Conservation (phyloP, 2,329 filamentous ascomycete species). For the Xylaria polymorpha region DNA sequence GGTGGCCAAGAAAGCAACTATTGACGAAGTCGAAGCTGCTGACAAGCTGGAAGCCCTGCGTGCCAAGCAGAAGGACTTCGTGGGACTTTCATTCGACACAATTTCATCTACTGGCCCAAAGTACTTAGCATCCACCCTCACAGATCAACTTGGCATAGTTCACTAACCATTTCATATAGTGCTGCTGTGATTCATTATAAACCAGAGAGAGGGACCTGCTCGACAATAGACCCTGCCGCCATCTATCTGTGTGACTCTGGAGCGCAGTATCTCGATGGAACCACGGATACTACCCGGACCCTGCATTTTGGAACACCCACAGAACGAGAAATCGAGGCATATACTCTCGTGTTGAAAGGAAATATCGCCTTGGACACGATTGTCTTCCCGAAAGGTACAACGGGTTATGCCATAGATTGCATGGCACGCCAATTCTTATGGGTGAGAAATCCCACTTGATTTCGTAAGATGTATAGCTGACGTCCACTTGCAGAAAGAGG, state of each 20-base stretch:
- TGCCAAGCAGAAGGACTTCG: constrained; percentile 76
- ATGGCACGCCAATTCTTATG: constrained; percentile 92
- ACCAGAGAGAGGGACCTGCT: constrained; percentile 84
- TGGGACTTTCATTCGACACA: constrained; percentile 92
- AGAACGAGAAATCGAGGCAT: constrained; percentile 85
- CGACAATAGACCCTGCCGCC: constrained; percentile 82
- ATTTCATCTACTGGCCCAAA: constrained; percentile 92
- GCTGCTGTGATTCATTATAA: constrained; percentile 97
- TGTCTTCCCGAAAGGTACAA: constrained; percentile 94
- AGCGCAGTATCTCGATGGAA: constrained; percentile 95
- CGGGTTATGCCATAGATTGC: constrained; percentile 88
- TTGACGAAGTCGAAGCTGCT: constrained; percentile 92
- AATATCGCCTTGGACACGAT: constrained; percentile 88
- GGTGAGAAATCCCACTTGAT: constrained; percentile 63
- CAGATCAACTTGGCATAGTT: too few species aligned
- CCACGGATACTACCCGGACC: constrained; percentile 94
- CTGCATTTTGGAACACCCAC: constrained; percentile 90
- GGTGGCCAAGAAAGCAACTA: constrained; percentile 72
- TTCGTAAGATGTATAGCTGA: constrained; percentile 1
- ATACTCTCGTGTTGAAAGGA: constrained; percentile 94
- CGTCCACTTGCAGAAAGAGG: constrained; percentile 65
- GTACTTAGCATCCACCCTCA: constrained; percentile 54
- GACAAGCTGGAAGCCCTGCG: constrained; percentile 87
- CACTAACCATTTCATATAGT: constrained; percentile 58
- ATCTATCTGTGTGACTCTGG: constrained; percentile 98